Conservation (phyloP, 345 rosid species). For the Citrus sinensis region DNA sequence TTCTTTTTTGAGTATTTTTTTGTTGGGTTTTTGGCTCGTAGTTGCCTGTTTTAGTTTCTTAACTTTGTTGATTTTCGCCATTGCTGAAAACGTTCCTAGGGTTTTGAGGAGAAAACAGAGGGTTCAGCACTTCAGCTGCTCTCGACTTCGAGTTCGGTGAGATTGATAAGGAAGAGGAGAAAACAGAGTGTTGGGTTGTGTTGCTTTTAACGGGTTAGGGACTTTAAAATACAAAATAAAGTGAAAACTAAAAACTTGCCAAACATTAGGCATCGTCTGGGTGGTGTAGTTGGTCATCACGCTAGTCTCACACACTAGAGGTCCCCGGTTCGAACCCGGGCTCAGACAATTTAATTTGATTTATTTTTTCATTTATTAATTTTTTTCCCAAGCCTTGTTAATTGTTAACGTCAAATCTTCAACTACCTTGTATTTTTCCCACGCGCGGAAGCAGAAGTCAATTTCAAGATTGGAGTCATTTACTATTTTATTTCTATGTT, state of each 20-base stretch:
- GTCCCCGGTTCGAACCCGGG: slow-evolving; percentile 83
- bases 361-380: neutral
- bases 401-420: neutral
- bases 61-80: slow-evolving; percentile 14
- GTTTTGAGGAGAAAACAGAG: neutral
- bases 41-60: slow-evolving; percentile 10
- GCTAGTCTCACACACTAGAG: slow-evolving; percentile 56
- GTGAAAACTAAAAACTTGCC: rapidly evolving
- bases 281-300: slow-evolving; percentile 2
- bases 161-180: neutral
- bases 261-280: no score
- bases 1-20: neutral
- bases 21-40: slow-evolving; percentile 12
- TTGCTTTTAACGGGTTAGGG: neutral
- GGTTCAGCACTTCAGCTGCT: neutral
- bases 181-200: neutral
- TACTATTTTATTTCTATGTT: neutral
- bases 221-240: no score
- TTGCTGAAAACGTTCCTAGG: neutral
- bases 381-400: neutral
- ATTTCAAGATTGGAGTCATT: neutral
- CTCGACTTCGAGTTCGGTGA: neutral
- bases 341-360: slow-evolving; percentile 28
- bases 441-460: neutral
- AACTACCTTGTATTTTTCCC: neutral